Evolutionary conservation across 257 asterid species (phyloP).

Genomic region (Gentiana dahurica): DNA sequence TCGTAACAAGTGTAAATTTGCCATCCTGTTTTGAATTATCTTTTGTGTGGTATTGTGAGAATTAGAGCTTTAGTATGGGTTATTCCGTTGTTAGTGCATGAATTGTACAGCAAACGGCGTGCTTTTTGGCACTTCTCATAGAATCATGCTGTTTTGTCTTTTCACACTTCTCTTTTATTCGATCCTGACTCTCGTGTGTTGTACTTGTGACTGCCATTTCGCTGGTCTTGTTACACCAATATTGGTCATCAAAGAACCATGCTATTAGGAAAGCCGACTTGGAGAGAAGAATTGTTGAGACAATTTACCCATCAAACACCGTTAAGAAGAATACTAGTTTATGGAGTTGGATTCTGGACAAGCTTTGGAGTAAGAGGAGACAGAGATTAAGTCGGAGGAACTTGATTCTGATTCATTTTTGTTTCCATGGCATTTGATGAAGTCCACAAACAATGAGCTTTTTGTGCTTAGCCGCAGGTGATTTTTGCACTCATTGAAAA

Average conservation of each 20-base stretch:
- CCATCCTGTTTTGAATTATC: too few relatives aligned
- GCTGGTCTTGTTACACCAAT: background rate
- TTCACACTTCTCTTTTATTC: conserved; percentile 3
- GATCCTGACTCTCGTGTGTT: background rate
- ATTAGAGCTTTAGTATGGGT: too few relatives aligned
- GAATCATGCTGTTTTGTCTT: background rate
- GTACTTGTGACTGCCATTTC: too few relatives aligned
- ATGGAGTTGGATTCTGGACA: conserved; percentile 62
- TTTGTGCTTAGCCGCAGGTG: conserved; percentile 72
- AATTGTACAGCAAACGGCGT: background rate
- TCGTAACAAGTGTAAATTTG: too few relatives aligned
- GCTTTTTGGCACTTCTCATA: background rate
- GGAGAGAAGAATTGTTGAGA: conserved; percentile 67
- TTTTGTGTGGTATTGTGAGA: too few relatives aligned
- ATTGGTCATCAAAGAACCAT: conserved; percentile 56
- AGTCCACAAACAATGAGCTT: conserved; percentile 40
- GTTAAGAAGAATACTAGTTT: conserved; percentile 30
- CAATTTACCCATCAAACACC: conserved; percentile 43
- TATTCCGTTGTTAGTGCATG: background rate
- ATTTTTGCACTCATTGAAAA: conserved; percentile 1
- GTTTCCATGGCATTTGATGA: conserved; percentile 89
- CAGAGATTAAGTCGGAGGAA: conserved; percentile 31
- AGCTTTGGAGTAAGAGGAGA: conserved; percentile 37
- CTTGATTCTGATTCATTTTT: conserved; percentile 42
- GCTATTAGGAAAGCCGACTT: conserved; percentile 88